Evolutionary conservation across 1,139 yeast genomes (phyloP).

Genomic region (Wickerhamomyces sp.): DNA sequence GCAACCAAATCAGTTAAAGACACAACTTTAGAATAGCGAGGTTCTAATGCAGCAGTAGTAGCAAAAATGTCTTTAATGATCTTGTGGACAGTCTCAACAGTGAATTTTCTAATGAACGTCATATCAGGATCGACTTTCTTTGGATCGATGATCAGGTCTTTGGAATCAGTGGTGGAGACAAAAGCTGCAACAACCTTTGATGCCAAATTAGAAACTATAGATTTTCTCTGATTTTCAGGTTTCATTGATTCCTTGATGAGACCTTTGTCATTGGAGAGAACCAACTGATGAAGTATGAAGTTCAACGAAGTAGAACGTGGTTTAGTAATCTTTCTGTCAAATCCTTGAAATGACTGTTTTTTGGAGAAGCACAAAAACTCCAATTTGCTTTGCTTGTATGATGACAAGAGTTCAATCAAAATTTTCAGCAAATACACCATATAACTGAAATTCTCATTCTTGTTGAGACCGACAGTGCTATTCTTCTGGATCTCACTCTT

Average conservation of each 20-base stretch:
- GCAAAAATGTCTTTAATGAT: slow-evolving; percentile 48
- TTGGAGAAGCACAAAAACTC: slow-evolving; percentile 78
- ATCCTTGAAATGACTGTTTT: slow-evolving; percentile 33
- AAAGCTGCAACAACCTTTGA: slow-evolving; percentile 50
- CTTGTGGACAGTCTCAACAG: slow-evolving; percentile 65
- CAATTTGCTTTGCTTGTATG: slow-evolving; percentile 76
- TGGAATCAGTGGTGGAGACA: slow-evolving; percentile 46
- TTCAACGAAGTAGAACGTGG: slow-evolving; percentile 78
- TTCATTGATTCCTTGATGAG: slow-evolving; percentile 28
- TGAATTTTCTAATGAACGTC: slow-evolving; percentile 66
- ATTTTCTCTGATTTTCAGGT: slow-evolving; percentile 29
- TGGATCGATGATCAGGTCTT: slow-evolving; percentile 37
- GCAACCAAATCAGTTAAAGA: slow-evolving; percentile 53
- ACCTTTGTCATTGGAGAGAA: slow-evolving; percentile 8
- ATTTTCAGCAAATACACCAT: slow-evolving; percentile 64
- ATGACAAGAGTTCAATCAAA: slow-evolving; percentile 65
- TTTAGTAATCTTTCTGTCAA: slow-evolving; percentile 34
- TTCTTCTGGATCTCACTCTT: slow-evolving; percentile 26
- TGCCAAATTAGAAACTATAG: slow-evolving; percentile 32
- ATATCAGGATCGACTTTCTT: slow-evolving; percentile 61
- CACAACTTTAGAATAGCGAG: slow-evolving; percentile 48
- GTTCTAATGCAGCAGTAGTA: slow-evolving; percentile 29
- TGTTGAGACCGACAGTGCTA: slow-evolving; percentile 29
- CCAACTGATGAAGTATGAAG: slow-evolving; percentile 61
- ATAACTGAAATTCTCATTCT: slow-evolving; percentile 51